Base-by-base conservation (phyloP, 768 basidiomycete genomes). In the Russula lepida region DNA sequence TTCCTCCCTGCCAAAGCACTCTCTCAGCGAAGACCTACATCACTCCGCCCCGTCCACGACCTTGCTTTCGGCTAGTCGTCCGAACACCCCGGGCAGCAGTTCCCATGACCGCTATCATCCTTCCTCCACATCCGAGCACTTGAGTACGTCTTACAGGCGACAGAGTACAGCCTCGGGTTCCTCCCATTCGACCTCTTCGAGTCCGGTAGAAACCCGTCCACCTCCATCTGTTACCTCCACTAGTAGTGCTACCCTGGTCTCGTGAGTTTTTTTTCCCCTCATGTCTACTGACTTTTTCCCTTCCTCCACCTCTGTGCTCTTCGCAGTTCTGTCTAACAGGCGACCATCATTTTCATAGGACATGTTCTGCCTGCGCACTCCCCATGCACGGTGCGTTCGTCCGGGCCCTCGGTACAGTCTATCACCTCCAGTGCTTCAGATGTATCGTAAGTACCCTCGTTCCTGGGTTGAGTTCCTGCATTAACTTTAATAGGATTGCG, bases 351-450 rank as follows among this genome's bases (percentile, higher is more conserved):
- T 64, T 64, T 56, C 46, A 15, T 33, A 89, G 88, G 67, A 78
- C 81, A 73, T 92, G 89, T 69, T 83, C 85, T 27, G 82, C 89
- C 13, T 91, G 89, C 69, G 85, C 84, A 43, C 85, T 86, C 69
- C 74, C 84, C 41, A 89, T 98, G 84, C 88, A 93, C 63, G 95
- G 97, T 13, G 93, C 95, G 50, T 98, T 98, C 74, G 97, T 99
- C 37, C 83, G 97, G 60, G 97, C 97, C 0, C 78, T 99, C 54
- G 88, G 90, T 60, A 89, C 90, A 0, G 92, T 98, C 25, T 98
- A 86, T 71, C 97, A 99, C 74, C 74, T 98, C n/a, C 89, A 91
- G 67, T 99, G 97, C 77, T 99, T 99, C 82, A 90, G 91, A 69
- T 99, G 97, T 79, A 82, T 92, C 82, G 95, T 97, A 68, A 66